A percentile compares a stretch with the other conserved stretches of the same genome.
Evolutionary conservation across 2,329 filamentous ascomycete species (phyloP).

Genomic region (Sporothrix sp.): DNA sequence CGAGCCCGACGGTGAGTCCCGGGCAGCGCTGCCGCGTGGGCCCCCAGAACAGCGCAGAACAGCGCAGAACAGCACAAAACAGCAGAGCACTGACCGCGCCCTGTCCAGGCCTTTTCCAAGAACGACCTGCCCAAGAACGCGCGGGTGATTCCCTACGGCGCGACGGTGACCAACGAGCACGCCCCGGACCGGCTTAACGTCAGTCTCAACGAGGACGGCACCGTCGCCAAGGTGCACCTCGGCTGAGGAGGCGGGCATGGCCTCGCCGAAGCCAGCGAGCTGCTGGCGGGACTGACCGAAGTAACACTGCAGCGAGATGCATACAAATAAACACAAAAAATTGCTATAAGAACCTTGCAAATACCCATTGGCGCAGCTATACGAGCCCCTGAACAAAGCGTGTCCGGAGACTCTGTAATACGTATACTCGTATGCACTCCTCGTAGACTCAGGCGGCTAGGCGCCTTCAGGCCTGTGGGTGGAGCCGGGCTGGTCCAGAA

Average conservation of each 20-base stretch:
- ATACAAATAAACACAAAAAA: too few species aligned
- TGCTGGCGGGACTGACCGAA: too few species aligned
- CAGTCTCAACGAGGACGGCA: conserved; percentile 49
- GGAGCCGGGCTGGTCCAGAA: neutral
- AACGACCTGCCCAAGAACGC: conserved; percentile 47
- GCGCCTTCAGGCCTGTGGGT: neutral
- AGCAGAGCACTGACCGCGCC: too few species aligned
- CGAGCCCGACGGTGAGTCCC: conserved; percentile 41
- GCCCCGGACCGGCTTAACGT: conserved; percentile 47
- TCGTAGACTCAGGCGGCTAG: too few species aligned
- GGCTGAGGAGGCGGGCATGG: conserved; percentile 38
- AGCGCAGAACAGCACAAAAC: neutral
- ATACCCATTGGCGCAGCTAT: too few species aligned
- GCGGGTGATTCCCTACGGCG: conserved; percentile 47
- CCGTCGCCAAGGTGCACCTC: conserved; percentile 48
- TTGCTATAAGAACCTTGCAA: too few species aligned
- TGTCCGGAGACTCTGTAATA: too few species aligned
- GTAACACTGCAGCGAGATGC: too few species aligned
- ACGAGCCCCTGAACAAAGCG: too few species aligned
- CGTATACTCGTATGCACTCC: too few species aligned
- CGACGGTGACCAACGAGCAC: conserved; percentile 50
- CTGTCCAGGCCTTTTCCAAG: conserved; percentile 54
- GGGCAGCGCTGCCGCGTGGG: neutral
- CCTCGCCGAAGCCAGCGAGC: too few species aligned
- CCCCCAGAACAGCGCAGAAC: neutral